Evolutionary conservation across 1,284 basidiomycete species (phyloP).

Genomic region (Cryptococcus sp.): DNA sequence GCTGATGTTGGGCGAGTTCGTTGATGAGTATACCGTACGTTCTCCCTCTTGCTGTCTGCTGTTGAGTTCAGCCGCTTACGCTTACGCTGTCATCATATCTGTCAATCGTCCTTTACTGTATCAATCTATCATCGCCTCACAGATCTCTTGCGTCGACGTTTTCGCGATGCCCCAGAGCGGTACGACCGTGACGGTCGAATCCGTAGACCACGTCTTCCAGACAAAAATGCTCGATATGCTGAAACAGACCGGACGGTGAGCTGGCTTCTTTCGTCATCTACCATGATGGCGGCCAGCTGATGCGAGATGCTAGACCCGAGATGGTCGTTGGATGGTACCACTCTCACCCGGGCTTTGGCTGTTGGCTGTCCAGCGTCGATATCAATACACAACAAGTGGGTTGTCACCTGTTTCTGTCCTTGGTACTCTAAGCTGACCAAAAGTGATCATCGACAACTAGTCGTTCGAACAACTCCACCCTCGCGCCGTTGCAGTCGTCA

Average conservation of each 20-base stretch:
- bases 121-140: not conserved
- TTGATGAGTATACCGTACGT: conserved; percentile 93
- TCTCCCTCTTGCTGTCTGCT: not conserved
- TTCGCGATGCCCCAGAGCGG: conserved; percentile 99
- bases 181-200: conserved; percentile 97
- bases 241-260: conserved; percentile 95
- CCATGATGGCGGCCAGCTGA: conserved; percentile 3
- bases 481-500: conserved; percentile 94
- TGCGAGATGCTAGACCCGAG: conserved; percentile 70
- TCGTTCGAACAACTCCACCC: conserved; percentile 96
- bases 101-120: not conserved
- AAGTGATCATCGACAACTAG: conserved; percentile 55
- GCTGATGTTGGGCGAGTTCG: conserved; percentile 97
- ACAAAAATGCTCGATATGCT: conserved; percentile 99
- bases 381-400: conserved; percentile 96
- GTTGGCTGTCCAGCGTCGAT: conserved; percentile 98
- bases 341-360: conserved; percentile 99
- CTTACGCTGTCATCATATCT: not conserved
- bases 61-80: not conserved
- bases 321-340: conserved; percentile 99
- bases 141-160: conserved; percentile 86
- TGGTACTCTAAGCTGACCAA: not conserved
- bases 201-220: conserved; percentile 99
- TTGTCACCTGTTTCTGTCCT: not conserved
- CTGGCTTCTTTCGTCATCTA: conserved; percentile 6